Percentiles rank a stretch among this genome's conserved stretches.
Conservation (phyloP, 2,329 filamentous ascomycete species). For the Cercospora sojina region DNA sequence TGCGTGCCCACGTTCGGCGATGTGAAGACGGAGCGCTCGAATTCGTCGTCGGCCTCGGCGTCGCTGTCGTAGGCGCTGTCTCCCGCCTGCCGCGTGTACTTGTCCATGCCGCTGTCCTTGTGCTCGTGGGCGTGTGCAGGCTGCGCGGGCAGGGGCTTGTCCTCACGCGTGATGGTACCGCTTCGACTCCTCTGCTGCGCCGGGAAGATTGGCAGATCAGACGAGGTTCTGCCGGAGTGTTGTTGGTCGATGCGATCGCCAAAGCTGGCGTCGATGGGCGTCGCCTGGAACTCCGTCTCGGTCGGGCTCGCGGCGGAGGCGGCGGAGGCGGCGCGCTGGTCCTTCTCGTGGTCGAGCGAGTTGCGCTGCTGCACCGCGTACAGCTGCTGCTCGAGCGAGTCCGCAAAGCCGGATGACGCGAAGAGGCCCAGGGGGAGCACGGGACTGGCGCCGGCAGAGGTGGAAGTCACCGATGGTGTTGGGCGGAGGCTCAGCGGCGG, state of each 20-base stretch:
- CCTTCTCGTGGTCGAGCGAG: slow-evolving; percentile 7
- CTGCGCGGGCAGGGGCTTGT: slow-evolving; percentile 16
- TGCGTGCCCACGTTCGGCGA: slow-evolving; percentile 65
- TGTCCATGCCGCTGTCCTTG: slow-evolving; percentile 33
- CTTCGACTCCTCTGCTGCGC: slow-evolving; percentile 19
- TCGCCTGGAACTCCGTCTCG: slow-evolving; percentile 35
- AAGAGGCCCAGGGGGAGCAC: slow-evolving; percentile 13
- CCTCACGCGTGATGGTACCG: slow-evolving; percentile 20
- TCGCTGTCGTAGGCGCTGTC: slow-evolving; percentile 65
- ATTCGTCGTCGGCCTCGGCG: slow-evolving; percentile 79
- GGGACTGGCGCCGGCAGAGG: slow-evolving; percentile 9
- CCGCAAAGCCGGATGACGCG: slow-evolving; percentile 11
- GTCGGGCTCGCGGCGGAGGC: slow-evolving; percentile 25
- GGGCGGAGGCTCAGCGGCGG: slow-evolving; percentile 11
- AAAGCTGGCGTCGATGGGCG: slow-evolving; percentile 37
- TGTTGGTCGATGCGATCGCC: slow-evolving; percentile 24
- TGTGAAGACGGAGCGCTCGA: slow-evolving; percentile 68
- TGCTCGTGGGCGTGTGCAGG: slow-evolving; percentile 2
- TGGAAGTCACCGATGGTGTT: not conserved
- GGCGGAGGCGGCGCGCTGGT: not conserved
- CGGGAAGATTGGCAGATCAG: slow-evolving; percentile 17
- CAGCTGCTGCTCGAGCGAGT: slow-evolving; percentile 17
- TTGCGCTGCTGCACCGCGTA: slow-evolving; percentile 19
- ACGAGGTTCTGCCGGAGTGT: slow-evolving; percentile 7
- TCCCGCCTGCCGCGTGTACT: slow-evolving; percentile 35